Evolutionary conservation across 2,329 filamentous ascomycete species (phyloP).

Genomic region (Penicillium capsulatum): DNA sequence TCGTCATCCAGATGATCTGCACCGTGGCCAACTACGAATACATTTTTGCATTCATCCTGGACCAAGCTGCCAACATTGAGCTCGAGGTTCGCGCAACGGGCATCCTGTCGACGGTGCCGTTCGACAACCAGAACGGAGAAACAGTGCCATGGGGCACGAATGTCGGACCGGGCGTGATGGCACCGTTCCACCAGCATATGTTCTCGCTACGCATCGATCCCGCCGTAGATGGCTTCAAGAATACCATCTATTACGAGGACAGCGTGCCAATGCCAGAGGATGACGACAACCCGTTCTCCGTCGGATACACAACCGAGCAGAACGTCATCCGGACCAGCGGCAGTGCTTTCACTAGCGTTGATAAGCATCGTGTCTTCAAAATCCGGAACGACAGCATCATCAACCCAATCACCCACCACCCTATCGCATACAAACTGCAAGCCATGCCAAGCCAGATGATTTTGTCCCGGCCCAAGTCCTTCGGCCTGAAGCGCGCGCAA

Average conservation of each 20-base stretch:
- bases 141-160: conserved; percentile 65
- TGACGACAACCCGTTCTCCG: conserved; percentile 57
- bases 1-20: conserved; percentile 67
- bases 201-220: conserved; percentile 65
- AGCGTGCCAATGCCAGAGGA: conserved; percentile 51
- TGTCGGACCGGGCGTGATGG: conserved; percentile 66
- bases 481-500: conserved; percentile 46
- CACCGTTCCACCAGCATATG: conserved; percentile 70
- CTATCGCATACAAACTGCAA: conserved; percentile 49
- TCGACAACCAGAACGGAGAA: conserved; percentile 57
- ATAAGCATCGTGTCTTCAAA: conserved; percentile 50
- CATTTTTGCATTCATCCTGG: conserved; percentile 68
- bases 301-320: conserved; percentile 57
- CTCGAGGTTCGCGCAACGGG: conserved; percentile 68
- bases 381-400: conserved; percentile 48
- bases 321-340: conserved; percentile 47
- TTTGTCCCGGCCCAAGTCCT: conserved; percentile 44
- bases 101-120: conserved; percentile 63
- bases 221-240: conserved; percentile 54
- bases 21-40: conserved; percentile 72
- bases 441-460: conserved; percentile 49
- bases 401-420: conserved; percentile 46
- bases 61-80: conserved; percentile 63
- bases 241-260: conserved; percentile 55
- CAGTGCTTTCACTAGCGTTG: conserved; percentile 51